Conservation (phyloP, 495 filamentous ascomycete species). For the Friedmanniomyces endolithicus region DNA sequence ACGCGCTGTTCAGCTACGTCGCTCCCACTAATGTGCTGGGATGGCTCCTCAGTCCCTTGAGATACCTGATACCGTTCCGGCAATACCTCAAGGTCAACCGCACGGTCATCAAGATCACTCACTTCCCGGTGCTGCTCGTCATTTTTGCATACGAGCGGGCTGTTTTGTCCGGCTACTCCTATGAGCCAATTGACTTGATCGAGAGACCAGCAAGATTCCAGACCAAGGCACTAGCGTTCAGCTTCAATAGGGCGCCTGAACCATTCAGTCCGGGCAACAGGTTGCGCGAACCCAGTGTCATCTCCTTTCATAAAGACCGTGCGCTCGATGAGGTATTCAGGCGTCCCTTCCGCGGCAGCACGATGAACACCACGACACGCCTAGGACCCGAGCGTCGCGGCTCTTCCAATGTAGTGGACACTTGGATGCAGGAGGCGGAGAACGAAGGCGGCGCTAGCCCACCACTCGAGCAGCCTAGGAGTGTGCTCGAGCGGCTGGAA, state of each 20-base stretch:
- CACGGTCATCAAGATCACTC: conserved; percentile 75
- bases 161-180: conserved; percentile 53
- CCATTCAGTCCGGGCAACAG: conserved; percentile 56
- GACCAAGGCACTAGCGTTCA: conserved; percentile 27
- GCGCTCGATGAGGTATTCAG: conserved; percentile 90
- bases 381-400: conserved; percentile 43
- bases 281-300: conserved; percentile 67
- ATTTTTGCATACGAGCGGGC: conserved; percentile 80
- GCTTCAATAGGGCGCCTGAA: conserved; percentile 32
- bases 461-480: conserved; percentile 49
- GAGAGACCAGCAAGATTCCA: conserved; percentile 29
- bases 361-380: conserved; percentile 36
- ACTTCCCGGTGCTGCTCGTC: conserved; percentile 70
- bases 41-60: conserved; percentile 70
- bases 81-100: conserved; percentile 72
- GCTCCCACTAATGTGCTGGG: conserved; percentile 79
- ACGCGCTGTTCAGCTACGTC: conserved; percentile 83
- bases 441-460: conserved; percentile 50
- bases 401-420: conserved; percentile 60
- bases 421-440: conserved; percentile 71
- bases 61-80: conserved; percentile 64
- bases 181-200: conserved; percentile 63
- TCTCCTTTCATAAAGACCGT: conserved; percentile 74
- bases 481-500: conserved; percentile 48
- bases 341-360: conserved; percentile 39